Base-by-base conservation (phyloP, 805 yeast genomes). In the Ascoidea tarda region DNA sequence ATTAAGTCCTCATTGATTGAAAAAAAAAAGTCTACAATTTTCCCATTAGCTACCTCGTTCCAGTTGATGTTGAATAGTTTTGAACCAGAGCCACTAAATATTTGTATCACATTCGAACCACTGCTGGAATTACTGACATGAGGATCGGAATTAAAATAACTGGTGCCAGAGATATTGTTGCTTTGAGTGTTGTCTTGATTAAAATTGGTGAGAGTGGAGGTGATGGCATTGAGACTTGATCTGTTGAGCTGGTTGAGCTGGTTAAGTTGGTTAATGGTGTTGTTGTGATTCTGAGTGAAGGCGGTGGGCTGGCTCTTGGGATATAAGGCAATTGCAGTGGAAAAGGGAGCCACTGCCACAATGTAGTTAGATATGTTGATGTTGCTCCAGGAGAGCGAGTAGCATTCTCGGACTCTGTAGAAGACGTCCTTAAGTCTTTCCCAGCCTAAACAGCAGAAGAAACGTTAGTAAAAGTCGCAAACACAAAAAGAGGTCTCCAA, bases 361-460 rank as follows among this genome's bases (percentile, higher is more conserved):
- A 66, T 60, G 57, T 69, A 73, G 52, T 77, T 72, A 14, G 61
- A 61, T 5, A 77, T 50, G 32, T 71, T 65, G 8, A 71, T 57
- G 4, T 69, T 61, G 16, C 72, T 65, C 85, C 85, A 81, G 51
- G 72, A 66, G 59, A 79, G 62, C 1, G 69, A 73, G 60, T 77
- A 82, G 53, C 85, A 81, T 16, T 78, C 74, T 52, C 82, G 66
- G 16, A 75, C 72, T 52, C 84, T 70, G 59, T 87, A 89, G 63
- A 77, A 87, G 6, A 79, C 83, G 63, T 80, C 79, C 52, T 78
- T 81, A 16, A 89, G 73, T 57, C 82, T 75, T 63, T 88, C 96
- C 97, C 97, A 89, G 48, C 75, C 75, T 21, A 21, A 3, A 21
- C 28, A 21, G 55, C 55, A 3, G 51, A 55, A 38, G 12, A 58